Evolutionary conservation across 169 alveolate species (phyloP).

Genomic region (Plasmodium knowlesi): DNA sequence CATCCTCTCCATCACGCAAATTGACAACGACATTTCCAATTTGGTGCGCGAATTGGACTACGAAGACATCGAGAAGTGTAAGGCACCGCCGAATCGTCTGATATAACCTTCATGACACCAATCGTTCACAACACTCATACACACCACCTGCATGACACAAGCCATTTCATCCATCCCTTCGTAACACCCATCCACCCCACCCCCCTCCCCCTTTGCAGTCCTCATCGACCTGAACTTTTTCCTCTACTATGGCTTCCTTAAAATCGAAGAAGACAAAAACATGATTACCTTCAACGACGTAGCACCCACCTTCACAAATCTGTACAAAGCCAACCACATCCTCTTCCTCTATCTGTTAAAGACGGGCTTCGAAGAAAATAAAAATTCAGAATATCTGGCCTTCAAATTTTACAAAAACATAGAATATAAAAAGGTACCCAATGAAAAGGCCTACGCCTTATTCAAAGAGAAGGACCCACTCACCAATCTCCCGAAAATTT

Average conservation of each 20-base stretch:
- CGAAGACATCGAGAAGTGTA: conserved; percentile 50
- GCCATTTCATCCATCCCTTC: too few relatives aligned
- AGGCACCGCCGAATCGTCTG: too few relatives aligned
- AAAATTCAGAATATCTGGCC: not conserved
- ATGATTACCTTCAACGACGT: conserved; percentile 4
- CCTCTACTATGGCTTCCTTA: conserved; percentile 32
- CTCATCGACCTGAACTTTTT: conserved; percentile 24
- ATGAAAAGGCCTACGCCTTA: not conserved
- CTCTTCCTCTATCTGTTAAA: conserved; percentile 12
- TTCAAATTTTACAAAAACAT: conserved; percentile 1
- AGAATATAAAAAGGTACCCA: not conserved
- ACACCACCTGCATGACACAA: not conserved
- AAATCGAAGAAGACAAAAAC: conserved; percentile 24
- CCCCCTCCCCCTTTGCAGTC: not conserved
- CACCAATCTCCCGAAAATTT: not conserved
- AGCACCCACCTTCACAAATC: conserved; percentile 10
- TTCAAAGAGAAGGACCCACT: not conserved
- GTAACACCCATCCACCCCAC: not conserved
- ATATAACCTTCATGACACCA: too few relatives aligned
- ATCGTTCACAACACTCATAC: too few relatives aligned
- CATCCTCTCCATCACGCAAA: not conserved
- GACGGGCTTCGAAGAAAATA: conserved; percentile 17
- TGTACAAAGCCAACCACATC: conserved; percentile 50
- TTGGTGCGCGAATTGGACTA: conserved; percentile 19
- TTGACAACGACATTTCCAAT: conserved; percentile 11